Percentiles rank a stretch among this genome's conserved stretches.
phyloP scores from a whole-genome alignment of 2,329 filamentous ascomycete genomes.

The Penicillium corylophilum region DNA sequence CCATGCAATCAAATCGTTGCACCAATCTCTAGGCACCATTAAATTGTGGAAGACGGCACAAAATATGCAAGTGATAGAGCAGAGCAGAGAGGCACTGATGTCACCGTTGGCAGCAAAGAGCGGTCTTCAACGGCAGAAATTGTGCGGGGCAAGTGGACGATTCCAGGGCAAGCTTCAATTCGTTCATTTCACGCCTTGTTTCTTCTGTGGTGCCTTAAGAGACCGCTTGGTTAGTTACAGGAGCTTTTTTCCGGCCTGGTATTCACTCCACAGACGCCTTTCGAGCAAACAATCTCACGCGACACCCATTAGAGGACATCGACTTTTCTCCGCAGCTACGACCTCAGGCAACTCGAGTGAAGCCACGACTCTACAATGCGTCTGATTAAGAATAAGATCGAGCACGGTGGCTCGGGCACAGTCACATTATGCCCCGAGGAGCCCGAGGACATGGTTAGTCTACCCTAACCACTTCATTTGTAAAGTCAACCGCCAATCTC shows the following conservation, averaged over 20 bases:
- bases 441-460: slow-evolving; percentile 68
- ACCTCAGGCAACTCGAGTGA: not conserved
- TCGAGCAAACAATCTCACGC: not conserved
- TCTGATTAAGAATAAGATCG: slow-evolving; percentile 65
- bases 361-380: slow-evolving; percentile 53
- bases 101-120: not conserved
- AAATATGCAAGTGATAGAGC: not conserved
- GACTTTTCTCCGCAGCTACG: not conserved
- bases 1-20: not conserved
- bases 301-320: not conserved
- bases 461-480: not conserved
- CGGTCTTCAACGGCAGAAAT: not conserved
- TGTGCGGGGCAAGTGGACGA: not conserved
- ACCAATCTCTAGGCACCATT: not conserved
- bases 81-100: not conserved
- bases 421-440: slow-evolving; percentile 69
- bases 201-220: not conserved
- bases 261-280: no score
- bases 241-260: no score
- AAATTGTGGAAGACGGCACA: not conserved
- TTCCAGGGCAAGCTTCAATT: not conserved
- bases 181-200: not conserved
- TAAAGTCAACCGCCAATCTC: slow-evolving; percentile 1
- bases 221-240: not conserved
- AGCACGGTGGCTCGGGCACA: slow-evolving; percentile 64